Base-by-base conservation (phyloP, 129 eudicot species). In the Centaurea solstitialis region DNA sequence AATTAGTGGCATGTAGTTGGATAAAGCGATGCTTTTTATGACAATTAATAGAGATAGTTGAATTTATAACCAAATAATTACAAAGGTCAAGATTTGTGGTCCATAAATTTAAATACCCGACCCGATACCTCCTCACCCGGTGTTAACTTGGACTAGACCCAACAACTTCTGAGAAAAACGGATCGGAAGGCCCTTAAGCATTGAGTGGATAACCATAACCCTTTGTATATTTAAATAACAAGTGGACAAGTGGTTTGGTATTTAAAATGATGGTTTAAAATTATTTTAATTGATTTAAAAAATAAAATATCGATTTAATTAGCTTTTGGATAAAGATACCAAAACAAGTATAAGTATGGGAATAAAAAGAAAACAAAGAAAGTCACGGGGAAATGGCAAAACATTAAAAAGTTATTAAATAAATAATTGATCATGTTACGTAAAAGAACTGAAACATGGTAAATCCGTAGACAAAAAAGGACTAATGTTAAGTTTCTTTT, bases 141-240 rank as follows among this genome's bases (percentile, higher is more conserved):
- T 28, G 65, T 23, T 66, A 65, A 41, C 15, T 77, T 38, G 65
- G 80, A 77, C 24, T 37, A 71, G 80, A 38, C 37, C 73, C 62
- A 66, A 23, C 24, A 0, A n/a, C n/a, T 1, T 64, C 4, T 64
- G 24, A 40, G 24, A n/a, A n/a, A 40, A 76, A 12, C 23, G 78
- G 73, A 15, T 68, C 79, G 5, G 5, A 2, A 37, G 40, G 26
- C 28, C 45, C 38, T 70, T 61, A n/a, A 61, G 15, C 6, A 2
- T 50, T 50, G 20, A 15, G 62, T 50, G 62, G 62, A 50, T 50
- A 50, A 50, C 20, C 21, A 1, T n/a, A n/a, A n/a, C n/a, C n/a
- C n/a, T 57, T 57, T n/a, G 5, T 57, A 3, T 64, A 1, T 62
- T 62, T 70, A 70, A 57, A 57, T 57, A 57, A 57, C 65, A 57